Evolutionary conservation across 192 early-diverging fungal species (phyloP).

Genomic region (Backusella australiensis): DNA sequence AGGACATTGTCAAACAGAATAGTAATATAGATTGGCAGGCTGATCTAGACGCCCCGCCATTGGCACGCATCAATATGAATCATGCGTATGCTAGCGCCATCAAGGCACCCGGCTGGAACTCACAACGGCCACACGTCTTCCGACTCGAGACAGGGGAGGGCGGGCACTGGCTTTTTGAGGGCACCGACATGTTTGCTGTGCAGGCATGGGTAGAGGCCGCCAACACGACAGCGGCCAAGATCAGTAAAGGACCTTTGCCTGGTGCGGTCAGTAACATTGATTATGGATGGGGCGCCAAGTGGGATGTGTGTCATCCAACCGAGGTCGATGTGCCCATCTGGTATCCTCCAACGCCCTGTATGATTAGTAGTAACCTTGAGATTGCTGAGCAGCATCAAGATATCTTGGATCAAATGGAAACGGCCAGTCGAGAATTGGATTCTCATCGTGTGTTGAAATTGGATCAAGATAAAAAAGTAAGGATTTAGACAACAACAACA

Average conservation of each 20-base stretch:
- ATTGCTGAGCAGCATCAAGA: background rate
- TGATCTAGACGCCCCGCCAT: background rate
- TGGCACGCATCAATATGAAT: background rate
- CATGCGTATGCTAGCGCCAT: background rate
- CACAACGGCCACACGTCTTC: conserved; percentile 3
- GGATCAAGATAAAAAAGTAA: conserved; percentile 2
- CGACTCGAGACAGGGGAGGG: conserved; percentile 4
- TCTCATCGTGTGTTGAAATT: background rate
- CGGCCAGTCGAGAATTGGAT: background rate
- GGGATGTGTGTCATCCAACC: background rate
- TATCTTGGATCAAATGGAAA: background rate
- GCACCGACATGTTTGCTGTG: conserved; percentile 10
- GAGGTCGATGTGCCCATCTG: background rate
- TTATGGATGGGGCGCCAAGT: conserved; percentile 5
- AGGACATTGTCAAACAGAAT: background rate
- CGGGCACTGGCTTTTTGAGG: conserved; percentile 5
- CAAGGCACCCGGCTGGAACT: background rate
- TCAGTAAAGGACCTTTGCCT: conserved; percentile 1
- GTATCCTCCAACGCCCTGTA: conserved; percentile 1
- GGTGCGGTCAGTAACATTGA: conserved; percentile 9
- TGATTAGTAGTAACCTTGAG: background rate
- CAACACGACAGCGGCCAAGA: background rate
- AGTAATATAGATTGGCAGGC: background rate
- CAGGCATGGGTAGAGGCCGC: conserved; percentile 5
- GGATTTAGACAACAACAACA: background rate